These are phyloP conservation scores for Lachancea thermotolerans DNA, from an alignment of 805 yeast species.

Conservation along the genomic window DNA sequence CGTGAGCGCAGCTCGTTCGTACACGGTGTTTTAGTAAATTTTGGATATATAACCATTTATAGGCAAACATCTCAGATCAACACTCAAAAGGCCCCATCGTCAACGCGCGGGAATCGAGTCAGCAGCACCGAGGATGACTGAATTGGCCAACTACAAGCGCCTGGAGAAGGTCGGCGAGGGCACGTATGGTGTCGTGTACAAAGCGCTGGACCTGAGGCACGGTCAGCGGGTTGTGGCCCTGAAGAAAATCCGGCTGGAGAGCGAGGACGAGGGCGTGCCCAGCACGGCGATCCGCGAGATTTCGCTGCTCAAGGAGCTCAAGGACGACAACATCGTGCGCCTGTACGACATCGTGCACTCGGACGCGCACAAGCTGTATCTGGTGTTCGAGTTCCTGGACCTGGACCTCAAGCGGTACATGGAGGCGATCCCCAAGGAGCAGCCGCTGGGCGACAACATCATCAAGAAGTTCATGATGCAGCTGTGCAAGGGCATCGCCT, in stretches of 20 bases:
- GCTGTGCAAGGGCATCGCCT: conserved; percentile 73
- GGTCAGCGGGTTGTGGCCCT: conserved; percentile 83
- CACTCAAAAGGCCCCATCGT: neutral
- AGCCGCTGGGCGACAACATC: conserved; percentile 76
- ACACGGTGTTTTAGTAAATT: conserved; percentile 3
- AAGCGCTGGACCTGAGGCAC: conserved; percentile 79
- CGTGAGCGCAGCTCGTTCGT: neutral
- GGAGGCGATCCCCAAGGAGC: conserved; percentile 84
- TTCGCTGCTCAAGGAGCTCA: conserved; percentile 88
- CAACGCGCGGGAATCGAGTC: neutral
- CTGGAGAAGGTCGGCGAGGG: conserved; percentile 97
- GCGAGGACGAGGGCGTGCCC: conserved; percentile 94
- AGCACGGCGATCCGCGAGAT: conserved; percentile 97
- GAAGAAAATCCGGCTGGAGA: conserved; percentile 89
- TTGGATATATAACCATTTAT: neutral
- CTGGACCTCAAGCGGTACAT: conserved; percentile 88
- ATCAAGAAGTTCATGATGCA: conserved; percentile 94
- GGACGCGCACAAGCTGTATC: conserved; percentile 79
- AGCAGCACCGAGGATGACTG: conserved; percentile 51
- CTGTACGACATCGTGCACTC: conserved; percentile 94
- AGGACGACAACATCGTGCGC: conserved; percentile 87
- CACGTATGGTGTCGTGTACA: conserved; percentile 97
- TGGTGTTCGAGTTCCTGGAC: conserved; percentile 92
- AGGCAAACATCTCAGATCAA: neutral
- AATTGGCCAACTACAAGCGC: conserved; percentile 84